Base-by-base conservation (phyloP, 1,284 basidiomycete genomes). In the Leccinum cinnamomeum region DNA sequence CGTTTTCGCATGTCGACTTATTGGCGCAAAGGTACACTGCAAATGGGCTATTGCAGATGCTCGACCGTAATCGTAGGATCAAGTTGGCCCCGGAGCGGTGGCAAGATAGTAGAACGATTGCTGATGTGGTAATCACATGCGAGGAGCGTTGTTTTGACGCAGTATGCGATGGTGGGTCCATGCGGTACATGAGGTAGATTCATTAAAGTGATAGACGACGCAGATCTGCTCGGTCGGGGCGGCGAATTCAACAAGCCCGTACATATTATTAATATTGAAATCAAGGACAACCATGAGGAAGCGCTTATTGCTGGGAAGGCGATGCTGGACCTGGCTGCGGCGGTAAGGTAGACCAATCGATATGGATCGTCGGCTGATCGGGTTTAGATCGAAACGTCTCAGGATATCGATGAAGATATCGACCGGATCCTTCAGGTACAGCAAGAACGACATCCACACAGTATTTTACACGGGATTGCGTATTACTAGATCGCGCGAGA, bases 241-340 rank as follows among this genome's bases (percentile, higher is more conserved):
- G 94, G 96, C 2, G 97, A 99, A 65, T 89, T 90, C 72, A 98
- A 96, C 78, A 89, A 91, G 60, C 89, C 95, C 0, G 95, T 99
- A 23, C 97, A 99, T 76, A 79, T 99, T 60, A 95, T 99, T 76
- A 99, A 99, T 77, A 86, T 99, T 64, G 97, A 99, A 75, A 99
- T 99, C 79, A 98, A 94, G 79, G 97, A 99, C 78, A 99, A 98
- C 72, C 97, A 98, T 71, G 97, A 99, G 80, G 97, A 99, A 76
- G 97, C 97, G 0, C 82, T 92, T 35, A 93, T 97, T 63, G 97
- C 97, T 14, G 97, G 97, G 12, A 93, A 91, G 75, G 95, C 97
- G 1, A 97, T 99, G 69, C 81, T 99, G 37, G 97, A 97, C 70
- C 82, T 99, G n/a, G 94, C 94, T 11, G 82, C 87, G 56, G 90